Base-by-base conservation (phyloP, 805 yeast genomes). In the Spathaspora girioi region DNA sequence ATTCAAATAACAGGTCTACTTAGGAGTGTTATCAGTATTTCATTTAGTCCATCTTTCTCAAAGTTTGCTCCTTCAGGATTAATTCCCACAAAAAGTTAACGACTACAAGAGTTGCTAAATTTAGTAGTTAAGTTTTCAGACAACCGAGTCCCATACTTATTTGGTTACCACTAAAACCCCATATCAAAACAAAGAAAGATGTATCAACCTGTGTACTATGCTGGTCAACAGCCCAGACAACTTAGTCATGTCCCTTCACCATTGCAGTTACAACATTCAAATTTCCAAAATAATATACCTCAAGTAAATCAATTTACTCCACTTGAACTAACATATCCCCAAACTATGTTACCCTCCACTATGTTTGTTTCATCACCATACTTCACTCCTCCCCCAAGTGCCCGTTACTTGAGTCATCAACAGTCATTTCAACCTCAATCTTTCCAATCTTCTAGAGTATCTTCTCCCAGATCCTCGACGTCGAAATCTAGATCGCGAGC, bases 341-440 rank as follows among this genome's bases (percentile, higher is more conserved):
- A 81, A 4, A 78, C 84, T 12, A 74, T 84, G 73, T 67, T 85
- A 17, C 91, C 91, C 1, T 70, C 84, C 15, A 86, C 83, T 58
- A 65, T 85, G 48, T 66, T 85, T 46, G 69, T 81, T 52, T 76
- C 81, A 3, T 83, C 89, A 2, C 89, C 89, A 0, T 84, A 77
- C 59, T 68, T 80, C 9, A 79, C 76, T 50, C 66, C 55, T 75
- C 41, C 75, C 11, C 58, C 51, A 47, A 51, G 49, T 26, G 50
- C 55, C 18, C 42, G 48, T 18, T 50, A 42, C 31, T 38, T 48
- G 23, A 26, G 46, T 32, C 23, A 35, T 40, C 44, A 43, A 50
- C 47, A 47, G 20, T 56, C 43, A 15, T 50, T 27, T 6, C 46
- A 42, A 26, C 40, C n/a, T 54, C 61, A 18, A 57, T 65, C 53